A percentile compares a stretch with the other conserved stretches of the same genome.
phyloP scores from a whole-genome alignment of 2,329 filamentous ascomycete species.

The Botrytis paeoniae region DNA sequence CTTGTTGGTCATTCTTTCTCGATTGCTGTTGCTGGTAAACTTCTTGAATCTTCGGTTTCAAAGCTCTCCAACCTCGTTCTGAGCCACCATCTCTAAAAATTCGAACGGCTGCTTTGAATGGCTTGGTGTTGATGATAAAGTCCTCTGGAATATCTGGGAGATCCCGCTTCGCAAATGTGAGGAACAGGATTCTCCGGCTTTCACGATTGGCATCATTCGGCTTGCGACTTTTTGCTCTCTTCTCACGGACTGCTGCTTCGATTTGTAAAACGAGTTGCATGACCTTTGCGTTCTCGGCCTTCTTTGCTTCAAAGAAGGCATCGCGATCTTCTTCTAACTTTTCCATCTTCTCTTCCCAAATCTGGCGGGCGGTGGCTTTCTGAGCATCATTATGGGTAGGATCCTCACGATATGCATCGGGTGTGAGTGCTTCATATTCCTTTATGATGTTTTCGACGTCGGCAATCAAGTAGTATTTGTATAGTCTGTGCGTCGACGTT shows the following conservation, averaged over 20 bases:
- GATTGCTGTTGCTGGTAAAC: conserved; percentile 26
- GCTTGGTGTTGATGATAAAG: conserved; percentile 30
- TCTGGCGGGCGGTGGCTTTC: conserved; percentile 27
- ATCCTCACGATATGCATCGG: conserved; percentile 30
- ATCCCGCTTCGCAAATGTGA: conserved; percentile 31
- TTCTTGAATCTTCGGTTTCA: conserved; percentile 36
- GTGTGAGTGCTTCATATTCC: conserved; percentile 33
- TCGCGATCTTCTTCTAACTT: conserved; percentile 28
- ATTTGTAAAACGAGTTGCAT: conserved; percentile 35
- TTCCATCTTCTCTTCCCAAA: conserved; percentile 28
- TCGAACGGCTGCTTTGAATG: conserved; percentile 35
- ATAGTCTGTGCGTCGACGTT: conserved; percentile 27
- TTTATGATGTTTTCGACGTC: conserved; percentile 33
- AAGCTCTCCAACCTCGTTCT: conserved; percentile 35
- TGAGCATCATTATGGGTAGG: conserved; percentile 30
- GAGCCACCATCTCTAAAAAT: conserved; percentile 36
- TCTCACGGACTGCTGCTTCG: conserved; percentile 30
- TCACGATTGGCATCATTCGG: conserved; percentile 32
- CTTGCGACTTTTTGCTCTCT: conserved; percentile 28
- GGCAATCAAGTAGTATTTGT: conserved; percentile 32
- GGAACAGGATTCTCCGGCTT: conserved; percentile 32
- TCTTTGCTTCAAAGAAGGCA: conserved; percentile 31
- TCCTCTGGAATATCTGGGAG: conserved; percentile 30
- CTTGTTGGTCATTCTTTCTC: not conserved
- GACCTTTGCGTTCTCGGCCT: conserved; percentile 32